Percentiles rank a stretch among this genome's conserved stretches.
Evolutionary conservation across 768 basidiomycete genomes (phyloP).

Genomic region (Mycena crocata): DNA sequence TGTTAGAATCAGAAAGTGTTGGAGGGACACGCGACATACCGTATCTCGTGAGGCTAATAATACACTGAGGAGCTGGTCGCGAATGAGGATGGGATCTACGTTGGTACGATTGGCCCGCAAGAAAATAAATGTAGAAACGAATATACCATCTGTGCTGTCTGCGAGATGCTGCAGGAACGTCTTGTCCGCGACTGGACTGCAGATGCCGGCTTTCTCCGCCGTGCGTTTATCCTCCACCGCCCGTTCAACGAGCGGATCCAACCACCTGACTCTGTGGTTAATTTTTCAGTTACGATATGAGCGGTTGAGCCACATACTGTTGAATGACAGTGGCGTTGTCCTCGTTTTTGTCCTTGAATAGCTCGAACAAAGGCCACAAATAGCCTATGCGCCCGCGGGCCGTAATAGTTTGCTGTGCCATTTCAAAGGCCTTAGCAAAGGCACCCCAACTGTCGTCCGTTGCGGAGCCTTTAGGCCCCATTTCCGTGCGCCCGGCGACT

Average conservation of each 20-base stretch:
- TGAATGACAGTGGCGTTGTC: conserved; percentile 63
- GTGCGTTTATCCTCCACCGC: conserved; percentile 60
- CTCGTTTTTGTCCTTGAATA: conserved; percentile 65
- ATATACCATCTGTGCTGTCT: conserved; percentile 70
- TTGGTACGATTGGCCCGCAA: conserved; percentile 10
- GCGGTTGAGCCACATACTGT: conserved; percentile 39
- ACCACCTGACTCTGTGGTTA: conserved; percentile 45
- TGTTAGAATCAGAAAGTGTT: conserved; percentile 2
- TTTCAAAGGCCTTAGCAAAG: conserved; percentile 69
- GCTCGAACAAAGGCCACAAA: conserved; percentile 71
- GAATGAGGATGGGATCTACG: conserved; percentile 75
- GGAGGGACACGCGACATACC: conserved; percentile 49
- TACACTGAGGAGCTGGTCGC: conserved; percentile 83
- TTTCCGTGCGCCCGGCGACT: conserved; percentile 53
- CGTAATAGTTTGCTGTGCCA: conserved; percentile 65
- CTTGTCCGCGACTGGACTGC: conserved; percentile 58
- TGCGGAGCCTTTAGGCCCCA: conserved; percentile 70
- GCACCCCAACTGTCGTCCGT: conserved; percentile 72
- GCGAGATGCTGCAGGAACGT: conserved; percentile 77
- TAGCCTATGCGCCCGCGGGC: conserved; percentile 62
- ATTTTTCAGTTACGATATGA: conserved; percentile 33
- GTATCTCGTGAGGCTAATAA: conserved; percentile 85
- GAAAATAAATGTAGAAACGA: conserved; percentile 9
- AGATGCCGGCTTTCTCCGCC: conserved; percentile 51
- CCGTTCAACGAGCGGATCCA: conserved; percentile 71